phyloP scores from a whole-genome alignment of 2,329 filamentous ascomycete genomes.

The Pyricularia sp. region DNA sequence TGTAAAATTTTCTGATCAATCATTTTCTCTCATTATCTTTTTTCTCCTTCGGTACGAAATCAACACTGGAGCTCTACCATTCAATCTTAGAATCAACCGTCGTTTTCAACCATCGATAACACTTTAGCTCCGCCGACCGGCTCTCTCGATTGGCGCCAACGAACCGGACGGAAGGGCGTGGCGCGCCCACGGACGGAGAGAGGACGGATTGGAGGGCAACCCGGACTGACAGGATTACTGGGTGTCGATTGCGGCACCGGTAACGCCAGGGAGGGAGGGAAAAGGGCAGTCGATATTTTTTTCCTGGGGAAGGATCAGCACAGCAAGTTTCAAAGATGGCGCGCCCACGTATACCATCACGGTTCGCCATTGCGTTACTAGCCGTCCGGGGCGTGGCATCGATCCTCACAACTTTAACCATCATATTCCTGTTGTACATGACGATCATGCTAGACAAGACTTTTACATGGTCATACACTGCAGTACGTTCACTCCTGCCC shows the following conservation, averaged over 20 bases:
- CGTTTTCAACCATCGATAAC: neutral
- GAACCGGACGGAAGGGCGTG: neutral
- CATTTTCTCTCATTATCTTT: neutral
- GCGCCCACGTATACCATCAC: neutral
- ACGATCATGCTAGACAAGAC: neutral
- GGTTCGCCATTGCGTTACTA: neutral
- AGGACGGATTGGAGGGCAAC: neutral
- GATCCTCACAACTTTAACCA: neutral
- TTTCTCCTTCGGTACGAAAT: neutral
- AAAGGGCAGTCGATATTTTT: neutral
- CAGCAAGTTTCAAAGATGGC: neutral
- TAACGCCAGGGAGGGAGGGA: neutral
- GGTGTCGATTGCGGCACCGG: neutral
- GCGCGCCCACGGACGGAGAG: neutral
- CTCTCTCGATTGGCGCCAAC: neutral
- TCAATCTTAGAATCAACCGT: neutral
- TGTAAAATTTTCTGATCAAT: neutral
- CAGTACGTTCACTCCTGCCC: neutral
- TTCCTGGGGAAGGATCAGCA: neutral
- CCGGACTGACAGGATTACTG: neutral
- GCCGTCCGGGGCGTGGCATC: neutral
- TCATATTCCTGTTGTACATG: conserved; percentile 4
- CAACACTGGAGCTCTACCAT: neutral
- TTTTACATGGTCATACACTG: conserved; percentile 2
- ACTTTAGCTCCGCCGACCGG: neutral